Evolutionary conservation across 2,329 filamentous ascomycete genomes (phyloP).

Genomic region (Akanthomyces dipterigenus): DNA sequence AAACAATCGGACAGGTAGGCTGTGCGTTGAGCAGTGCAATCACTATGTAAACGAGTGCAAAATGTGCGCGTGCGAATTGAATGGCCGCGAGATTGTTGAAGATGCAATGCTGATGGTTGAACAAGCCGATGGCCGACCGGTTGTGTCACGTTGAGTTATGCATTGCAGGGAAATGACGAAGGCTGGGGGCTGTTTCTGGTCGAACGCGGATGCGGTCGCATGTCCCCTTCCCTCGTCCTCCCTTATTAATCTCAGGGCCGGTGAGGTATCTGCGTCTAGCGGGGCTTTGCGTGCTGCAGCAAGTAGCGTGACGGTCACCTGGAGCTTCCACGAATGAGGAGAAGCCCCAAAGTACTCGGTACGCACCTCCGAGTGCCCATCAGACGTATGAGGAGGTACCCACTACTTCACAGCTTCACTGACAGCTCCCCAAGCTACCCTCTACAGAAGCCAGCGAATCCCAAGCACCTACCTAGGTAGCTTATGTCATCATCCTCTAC

Average conservation of each 20-base stretch:
- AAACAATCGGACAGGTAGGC: background rate
- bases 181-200: conserved; percentile 9
- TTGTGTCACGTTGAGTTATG: background rate
- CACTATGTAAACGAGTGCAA: background rate
- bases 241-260: background rate
- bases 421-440: background rate
- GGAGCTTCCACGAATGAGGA: background rate
- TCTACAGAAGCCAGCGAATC: conserved; percentile 23
- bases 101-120: background rate
- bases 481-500: conserved; percentile 8
- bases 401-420: background rate
- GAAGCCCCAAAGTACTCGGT: background rate
- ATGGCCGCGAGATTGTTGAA: background rate
- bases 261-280: conserved; percentile 3
- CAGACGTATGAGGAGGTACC: background rate
- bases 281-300: background rate
- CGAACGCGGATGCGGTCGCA: conserved; percentile 11
- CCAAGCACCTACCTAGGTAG: no score
- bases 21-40: background rate
- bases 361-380: no score
- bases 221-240: conserved; percentile 1
- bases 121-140: background rate
- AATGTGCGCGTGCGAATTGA: background rate
- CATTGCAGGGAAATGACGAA: conserved; percentile 10
- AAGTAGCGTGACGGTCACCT: background rate